These are phyloP conservation scores for Rhodotorula sp. DNA, from an alignment of 1,284 basidiomycete genomes.

Conservation along the genomic window DNA sequence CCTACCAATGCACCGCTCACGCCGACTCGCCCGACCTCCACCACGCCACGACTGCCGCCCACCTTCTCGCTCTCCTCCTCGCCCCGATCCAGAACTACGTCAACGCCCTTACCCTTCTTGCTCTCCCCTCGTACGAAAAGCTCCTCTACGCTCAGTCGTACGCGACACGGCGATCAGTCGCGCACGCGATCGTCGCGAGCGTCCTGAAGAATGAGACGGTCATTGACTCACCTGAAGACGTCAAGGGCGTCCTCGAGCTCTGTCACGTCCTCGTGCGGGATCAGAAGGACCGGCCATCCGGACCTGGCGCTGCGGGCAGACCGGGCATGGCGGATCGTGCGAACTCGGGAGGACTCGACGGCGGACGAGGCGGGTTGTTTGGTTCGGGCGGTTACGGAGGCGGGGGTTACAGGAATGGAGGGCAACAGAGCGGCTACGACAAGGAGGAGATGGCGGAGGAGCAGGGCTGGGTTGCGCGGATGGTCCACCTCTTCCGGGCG, in stretches of 20 bases:
- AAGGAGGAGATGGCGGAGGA: constrained; percentile 89
- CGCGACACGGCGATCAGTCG: constrained; percentile 80
- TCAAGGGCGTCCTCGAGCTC: constrained; percentile 82
- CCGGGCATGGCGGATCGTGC: constrained; percentile 40
- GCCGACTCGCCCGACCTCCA: constrained; percentile 79
- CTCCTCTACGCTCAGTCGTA: constrained; percentile 80
- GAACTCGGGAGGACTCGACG: neutral
- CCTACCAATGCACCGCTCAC: constrained; percentile 54
- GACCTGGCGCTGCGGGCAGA: constrained; percentile 41
- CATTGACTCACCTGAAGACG: constrained; percentile 84
- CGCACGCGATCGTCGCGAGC: constrained; percentile 84
- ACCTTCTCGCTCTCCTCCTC: constrained; percentile 81
- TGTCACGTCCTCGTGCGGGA: constrained; percentile 88
- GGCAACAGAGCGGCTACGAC: constrained; percentile 59
- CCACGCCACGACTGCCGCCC: constrained; percentile 75
- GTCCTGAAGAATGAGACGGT: constrained; percentile 92
- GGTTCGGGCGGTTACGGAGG: neutral
- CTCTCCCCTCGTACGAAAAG: constrained; percentile 79
- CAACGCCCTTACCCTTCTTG: constrained; percentile 87
- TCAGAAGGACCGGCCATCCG: constrained; percentile 61
- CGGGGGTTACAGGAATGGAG: constrained; percentile 1
- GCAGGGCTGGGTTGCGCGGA: constrained; percentile 92
- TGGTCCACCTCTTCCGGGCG: constrained; percentile 87
- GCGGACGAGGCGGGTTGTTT: neutral
- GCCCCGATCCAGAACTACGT: constrained; percentile 92